Evolutionary conservation across 495 filamentous ascomycete species (phyloP), one percentile per base, ranked within the genome.

Genomic region (Hypoxylon cercidicola): DNA sequence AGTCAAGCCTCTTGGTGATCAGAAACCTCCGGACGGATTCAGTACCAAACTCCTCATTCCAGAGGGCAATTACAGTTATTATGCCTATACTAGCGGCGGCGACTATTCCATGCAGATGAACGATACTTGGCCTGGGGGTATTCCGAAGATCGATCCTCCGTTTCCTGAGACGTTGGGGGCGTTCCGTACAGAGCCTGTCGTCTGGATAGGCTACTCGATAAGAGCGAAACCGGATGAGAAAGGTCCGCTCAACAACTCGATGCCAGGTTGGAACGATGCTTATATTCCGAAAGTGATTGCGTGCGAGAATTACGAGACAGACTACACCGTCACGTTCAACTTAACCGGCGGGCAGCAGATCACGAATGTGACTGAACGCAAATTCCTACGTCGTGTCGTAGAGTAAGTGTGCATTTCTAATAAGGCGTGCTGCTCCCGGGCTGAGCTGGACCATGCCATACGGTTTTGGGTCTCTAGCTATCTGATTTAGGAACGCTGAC

Each of bases 241-340:
- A 1, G 25, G 61, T 1, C 75, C 74, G 10, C 39, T 39, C 19
- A 68, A 66, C 45, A 46, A 45, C 0, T 66, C 67, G 9, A 62
- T 56, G 19, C 65, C 75, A 0, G 60, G 55, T 8, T 75, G 71
- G 71, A 60, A 55, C 4, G 58, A 66, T 0, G 58, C 72, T 18
- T 77, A 75, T 40, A 60, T 71, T 19, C 74, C 75, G n/a, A 74
- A 77, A 49, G 61, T 77, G 2, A 72, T 79, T 32, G 77, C 64
- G 13, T 79, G 75, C 54, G 77, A 77, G 54, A 70, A 79, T 58
- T 75, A 75, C 59, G 74, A 77, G 52, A 60, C 77, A 1, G 52
- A 63, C 45, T 77, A 78, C 62, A 71, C 55, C 4, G 74, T 77
- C 30, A 16, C 16, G 12, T 71, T 78, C 56, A 73, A 74, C 63